Base-by-base conservation (phyloP, 2,329 filamentous ascomycete species). In the Trichothecium sympodiale region DNA sequence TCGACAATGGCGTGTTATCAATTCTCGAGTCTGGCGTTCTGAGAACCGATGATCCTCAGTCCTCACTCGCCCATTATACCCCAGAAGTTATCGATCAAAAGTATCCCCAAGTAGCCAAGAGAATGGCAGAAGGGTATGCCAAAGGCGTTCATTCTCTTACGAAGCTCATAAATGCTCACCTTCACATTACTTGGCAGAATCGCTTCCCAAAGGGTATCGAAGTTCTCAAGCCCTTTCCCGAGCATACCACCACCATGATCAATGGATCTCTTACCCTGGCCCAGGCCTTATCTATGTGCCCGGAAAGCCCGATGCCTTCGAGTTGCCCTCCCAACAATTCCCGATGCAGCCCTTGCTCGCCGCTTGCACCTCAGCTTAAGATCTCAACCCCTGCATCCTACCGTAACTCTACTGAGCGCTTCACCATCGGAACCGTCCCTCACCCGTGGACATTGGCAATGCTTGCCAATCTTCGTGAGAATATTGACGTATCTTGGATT, bases 401-500 rank as follows among this genome's bases (percentile, higher is more conserved):
- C 56, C 71, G 71, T 37, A 94, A 95, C 56, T 71, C 69, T 4
- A 78, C 79, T 12, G 67, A 66, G 2, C 53, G 81, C 13, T 96
- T 87, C 62, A 86, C 82, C 3, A 83, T 98, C 43, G 87, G 82
- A 40, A 83, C 79, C 1, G 80, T 96, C 10, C 89, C 89, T 1
- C 91, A 98, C 54, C 91, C 91, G 0, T 94, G 87, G 64, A 95
- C 88, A 2, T 67, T 86, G 29, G 72, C 78, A 36, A 73, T 77
- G 10, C 64, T 96, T 14, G 69, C 76, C 39, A 69, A 76, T 43
- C 69, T 76, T 39, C 67, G 73, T 29, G 67, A 75, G 3, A 61
- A 68, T 2, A 62, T 84, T 33, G 79, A 80, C 33, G 59, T 80
- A 2, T 56, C 65, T 7, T 81, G 76, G 63, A 72, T 88, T 41